Percentiles rank a stretch among this genome's conserved stretches.
These are phyloP conservation scores for Penicillium sp. DNA, from an alignment of 2,329 filamentous ascomycete species.

Conservation along the genomic window DNA sequence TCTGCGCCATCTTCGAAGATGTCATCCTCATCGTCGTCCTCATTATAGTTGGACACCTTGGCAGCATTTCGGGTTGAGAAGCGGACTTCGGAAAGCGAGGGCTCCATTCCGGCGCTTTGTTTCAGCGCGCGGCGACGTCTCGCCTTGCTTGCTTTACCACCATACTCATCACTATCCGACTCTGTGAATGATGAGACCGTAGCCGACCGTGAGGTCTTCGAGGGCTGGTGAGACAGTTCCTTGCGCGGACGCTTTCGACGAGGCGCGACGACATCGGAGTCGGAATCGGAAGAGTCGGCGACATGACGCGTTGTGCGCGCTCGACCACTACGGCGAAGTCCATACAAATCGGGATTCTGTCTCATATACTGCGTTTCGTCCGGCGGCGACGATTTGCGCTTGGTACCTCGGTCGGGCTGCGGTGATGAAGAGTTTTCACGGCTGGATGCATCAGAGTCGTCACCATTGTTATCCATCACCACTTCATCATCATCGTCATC, in stretches of 20 bases:
- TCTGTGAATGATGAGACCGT: slow-evolving; percentile 63
- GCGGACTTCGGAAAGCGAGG: slow-evolving; percentile 72
- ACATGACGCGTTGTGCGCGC: slow-evolving; percentile 59
- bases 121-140: slow-evolving; percentile 63
- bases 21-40: slow-evolving; percentile 59
- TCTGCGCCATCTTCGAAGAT: slow-evolving; percentile 56
- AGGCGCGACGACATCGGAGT: slow-evolving; percentile 62
- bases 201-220: slow-evolving; percentile 44
- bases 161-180: slow-evolving; percentile 64
- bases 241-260: slow-evolving; percentile 49
- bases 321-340: slow-evolving; percentile 78
- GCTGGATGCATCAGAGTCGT: slow-evolving; percentile 52
- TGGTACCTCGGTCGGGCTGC: slow-evolving; percentile 62
- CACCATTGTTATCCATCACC: slow-evolving; percentile 57
- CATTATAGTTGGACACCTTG: slow-evolving; percentile 65
- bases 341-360: slow-evolving; percentile 91
- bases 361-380: slow-evolving; percentile 79
- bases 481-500: slow-evolving; percentile 62
- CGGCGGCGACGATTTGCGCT: slow-evolving; percentile 63
- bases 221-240: slow-evolving; percentile 49
- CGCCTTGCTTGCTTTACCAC: slow-evolving; percentile 69
- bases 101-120: slow-evolving; percentile 58
- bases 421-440: slow-evolving; percentile 64
- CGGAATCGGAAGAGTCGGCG: slow-evolving; percentile 61
- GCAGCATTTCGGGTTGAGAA: slow-evolving; percentile 85